Conservation (phyloP, 1,284 basidiomycete species). For the Omphalotus olearius region DNA sequence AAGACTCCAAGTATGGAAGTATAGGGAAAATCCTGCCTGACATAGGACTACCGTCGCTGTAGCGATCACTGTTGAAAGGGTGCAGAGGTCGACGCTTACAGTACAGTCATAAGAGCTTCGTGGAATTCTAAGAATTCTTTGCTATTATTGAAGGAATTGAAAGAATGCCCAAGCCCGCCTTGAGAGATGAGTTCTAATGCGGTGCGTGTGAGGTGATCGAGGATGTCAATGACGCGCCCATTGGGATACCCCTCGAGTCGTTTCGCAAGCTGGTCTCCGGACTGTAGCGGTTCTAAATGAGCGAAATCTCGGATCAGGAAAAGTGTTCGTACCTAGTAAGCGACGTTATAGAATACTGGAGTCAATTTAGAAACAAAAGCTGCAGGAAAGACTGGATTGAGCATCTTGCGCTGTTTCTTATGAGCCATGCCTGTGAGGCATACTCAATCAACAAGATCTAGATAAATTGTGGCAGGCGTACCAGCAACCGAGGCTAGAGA, state of each 20-base stretch:
- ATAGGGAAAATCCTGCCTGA: conserved; percentile 22
- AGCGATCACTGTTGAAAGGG: not conserved
- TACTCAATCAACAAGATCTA: not conserved
- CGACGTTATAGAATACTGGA: conserved; percentile 28
- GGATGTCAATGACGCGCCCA: conserved; percentile 24
- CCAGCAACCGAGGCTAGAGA: not conserved
- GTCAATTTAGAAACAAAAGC: conserved; percentile 27
- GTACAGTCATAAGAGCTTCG: conserved; percentile 15
- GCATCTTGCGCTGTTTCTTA: conserved; percentile 27
- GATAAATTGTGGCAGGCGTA: conserved; percentile 2
- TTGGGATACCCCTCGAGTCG: conserved; percentile 11
- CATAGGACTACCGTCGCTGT: conserved; percentile 16
- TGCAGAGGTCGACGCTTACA: conserved; percentile 8
- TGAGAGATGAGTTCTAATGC: conserved; percentile 37
- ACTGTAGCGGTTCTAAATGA: conserved; percentile 11
- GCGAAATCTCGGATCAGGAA: not conserved
- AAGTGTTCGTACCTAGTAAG: conserved; percentile 22
- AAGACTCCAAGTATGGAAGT: conserved; percentile 22
- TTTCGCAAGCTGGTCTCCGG: conserved; percentile 17
- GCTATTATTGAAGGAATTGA: conserved; percentile 28
- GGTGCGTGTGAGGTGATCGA: conserved; percentile 29
- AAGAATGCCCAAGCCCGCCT: conserved; percentile 34
- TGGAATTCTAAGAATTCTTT: conserved; percentile 24
- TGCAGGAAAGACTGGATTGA: conserved; percentile 30
- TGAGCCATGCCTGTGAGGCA: conserved; percentile 23